These are phyloP conservation scores for Globisporangium cederbergense DNA, from an alignment of 352 stramenopile genomes.

Conservation along the genomic window DNA sequence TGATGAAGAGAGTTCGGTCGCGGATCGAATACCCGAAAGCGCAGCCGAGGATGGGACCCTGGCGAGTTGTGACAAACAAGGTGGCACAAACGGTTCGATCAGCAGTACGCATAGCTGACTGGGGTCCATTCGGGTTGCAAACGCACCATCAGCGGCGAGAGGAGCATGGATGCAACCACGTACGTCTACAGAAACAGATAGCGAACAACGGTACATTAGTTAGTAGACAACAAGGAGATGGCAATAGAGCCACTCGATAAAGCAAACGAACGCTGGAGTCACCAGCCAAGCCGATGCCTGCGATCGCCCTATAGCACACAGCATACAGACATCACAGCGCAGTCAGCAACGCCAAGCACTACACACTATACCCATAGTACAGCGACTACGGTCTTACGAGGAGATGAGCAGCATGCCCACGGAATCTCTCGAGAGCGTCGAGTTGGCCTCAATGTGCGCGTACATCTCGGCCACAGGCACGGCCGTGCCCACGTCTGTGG, in stretches of 20 bases:
- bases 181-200: constrained; percentile 47
- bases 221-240: not conserved
- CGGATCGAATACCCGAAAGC: constrained; percentile 79
- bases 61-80: not conserved
- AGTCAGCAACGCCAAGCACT: not conserved
- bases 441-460: constrained; percentile 79
- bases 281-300: constrained; percentile 73
- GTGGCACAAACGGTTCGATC: not conserved
- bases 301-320: constrained; percentile 47
- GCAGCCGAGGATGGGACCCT: constrained; percentile 81
- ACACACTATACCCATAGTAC: not conserved
- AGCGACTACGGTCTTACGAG: constrained; percentile 39
- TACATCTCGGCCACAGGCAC: constrained; percentile 88
- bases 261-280: constrained; percentile 49
- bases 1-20: constrained; percentile 80
- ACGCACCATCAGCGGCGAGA: constrained; percentile 82
- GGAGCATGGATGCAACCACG: constrained; percentile 85
- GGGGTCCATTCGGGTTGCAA: not conserved
- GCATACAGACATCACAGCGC: not conserved
- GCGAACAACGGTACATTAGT: not conserved
- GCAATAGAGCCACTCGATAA: not conserved
- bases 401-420: constrained; percentile 86
- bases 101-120: not conserved
- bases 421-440: constrained; percentile 75
- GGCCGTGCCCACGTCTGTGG: constrained; percentile 75